A percentile compares a stretch with the other conserved stretches of the same genome.
Conservation (phyloP, 352 stramenopile genomes). For the Porosira glacialis region DNA sequence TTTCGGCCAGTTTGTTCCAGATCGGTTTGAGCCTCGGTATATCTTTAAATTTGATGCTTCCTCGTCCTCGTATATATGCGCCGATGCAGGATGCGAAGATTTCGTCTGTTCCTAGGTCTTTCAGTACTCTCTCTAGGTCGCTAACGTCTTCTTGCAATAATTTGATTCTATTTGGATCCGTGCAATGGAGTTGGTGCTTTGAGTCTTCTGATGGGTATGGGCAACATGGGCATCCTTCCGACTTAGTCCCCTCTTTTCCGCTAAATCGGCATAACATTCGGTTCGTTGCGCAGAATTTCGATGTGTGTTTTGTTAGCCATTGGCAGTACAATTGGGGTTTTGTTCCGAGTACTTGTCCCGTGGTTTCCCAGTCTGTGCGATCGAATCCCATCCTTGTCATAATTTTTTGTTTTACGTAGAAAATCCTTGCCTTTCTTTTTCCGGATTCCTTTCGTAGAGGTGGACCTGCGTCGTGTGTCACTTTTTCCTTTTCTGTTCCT, state of each 20-base stretch:
- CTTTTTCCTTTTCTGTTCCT: slow-evolving; percentile 2
- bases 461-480: slow-evolving; percentile 3
- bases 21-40: background rate
- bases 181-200: slow-evolving; percentile 17
- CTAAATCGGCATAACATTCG: slow-evolving; percentile 14
- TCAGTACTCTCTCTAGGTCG: slow-evolving; percentile 10
- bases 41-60: too few relatives aligned
- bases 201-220: slow-evolving; percentile 7
- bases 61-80: too few relatives aligned
- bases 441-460: background rate
- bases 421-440: background rate
- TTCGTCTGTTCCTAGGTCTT: background rate
- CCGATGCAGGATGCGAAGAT: too few relatives aligned
- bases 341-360: background rate
- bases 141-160: slow-evolving; percentile 10
- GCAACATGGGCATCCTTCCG: too few relatives aligned
- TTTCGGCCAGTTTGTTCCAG: background rate
- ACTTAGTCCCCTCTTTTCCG: too few relatives aligned
- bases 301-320: slow-evolving; percentile 24
- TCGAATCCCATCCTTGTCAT: slow-evolving; percentile 3
- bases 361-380: slow-evolving; percentile 1
- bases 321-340: slow-evolving; percentile 16
- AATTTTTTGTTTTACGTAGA: background rate
- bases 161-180: background rate
- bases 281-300: slow-evolving; percentile 31